Percentiles rank a stretch among this genome's conserved stretches.
These are phyloP conservation scores for Psilocybe tampanensis DNA, from an alignment of 768 basidiomycete species.

Conservation along the genomic window DNA sequence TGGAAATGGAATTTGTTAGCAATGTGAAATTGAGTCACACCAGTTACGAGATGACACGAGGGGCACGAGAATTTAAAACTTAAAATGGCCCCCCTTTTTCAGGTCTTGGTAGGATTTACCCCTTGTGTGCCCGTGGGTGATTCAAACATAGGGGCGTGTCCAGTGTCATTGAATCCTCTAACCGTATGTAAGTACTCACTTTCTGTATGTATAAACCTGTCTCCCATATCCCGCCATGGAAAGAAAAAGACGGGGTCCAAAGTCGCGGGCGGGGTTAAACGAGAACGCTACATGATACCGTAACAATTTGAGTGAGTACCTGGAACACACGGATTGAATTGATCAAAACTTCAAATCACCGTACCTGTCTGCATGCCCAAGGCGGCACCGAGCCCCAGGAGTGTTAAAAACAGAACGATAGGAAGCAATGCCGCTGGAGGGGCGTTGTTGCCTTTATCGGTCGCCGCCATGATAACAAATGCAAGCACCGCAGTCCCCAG, in stretches of 20 bases:
- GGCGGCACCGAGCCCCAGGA: constrained; percentile 57
- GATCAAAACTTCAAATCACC: not conserved
- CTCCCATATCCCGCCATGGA: constrained; percentile 72
- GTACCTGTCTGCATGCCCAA: constrained; percentile 64
- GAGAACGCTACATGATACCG: constrained; percentile 57
- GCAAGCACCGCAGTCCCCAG: constrained; percentile 58
- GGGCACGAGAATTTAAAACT: not conserved
- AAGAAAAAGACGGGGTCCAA: constrained; percentile 69
- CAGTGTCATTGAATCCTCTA: not conserved
- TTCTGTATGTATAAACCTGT: constrained; percentile 46
- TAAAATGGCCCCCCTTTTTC: not conserved
- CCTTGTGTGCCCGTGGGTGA: not conserved
- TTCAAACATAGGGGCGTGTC: not conserved
- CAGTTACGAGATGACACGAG: not conserved
- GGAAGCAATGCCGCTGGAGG: constrained; percentile 51
- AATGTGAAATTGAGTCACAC: not conserved
- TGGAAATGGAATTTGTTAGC: constrained; percentile 23
- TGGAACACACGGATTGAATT: constrained; percentile 2
- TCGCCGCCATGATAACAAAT: constrained; percentile 53
- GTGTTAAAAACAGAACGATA: constrained; percentile 52
- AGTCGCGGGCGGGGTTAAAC: constrained; percentile 72
- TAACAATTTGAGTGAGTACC: not conserved
- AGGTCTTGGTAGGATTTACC: not conserved
- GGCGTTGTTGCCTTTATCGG: constrained; percentile 55
- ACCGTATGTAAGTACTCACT: constrained; percentile 36